Percentiles rank a stretch among this genome's conserved stretches.
Evolutionary conservation across 2,329 filamentous ascomycete genomes (phyloP).

Genomic region (Endocalyx cinctus): DNA sequence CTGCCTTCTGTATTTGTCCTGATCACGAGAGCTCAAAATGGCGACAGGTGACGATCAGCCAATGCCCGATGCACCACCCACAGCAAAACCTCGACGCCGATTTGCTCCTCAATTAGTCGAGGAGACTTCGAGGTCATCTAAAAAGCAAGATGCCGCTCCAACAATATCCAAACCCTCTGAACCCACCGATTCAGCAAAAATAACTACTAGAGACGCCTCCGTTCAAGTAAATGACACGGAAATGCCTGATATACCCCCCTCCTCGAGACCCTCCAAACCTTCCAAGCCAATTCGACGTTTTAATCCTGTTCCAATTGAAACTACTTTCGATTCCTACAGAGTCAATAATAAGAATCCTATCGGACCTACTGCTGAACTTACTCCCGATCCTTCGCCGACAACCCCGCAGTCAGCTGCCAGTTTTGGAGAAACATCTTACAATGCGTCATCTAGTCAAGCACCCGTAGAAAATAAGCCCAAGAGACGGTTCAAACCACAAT

Average conservation of each 20-base stretch:
- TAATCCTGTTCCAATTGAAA: conserved; percentile 67
- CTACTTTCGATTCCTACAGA: conserved; percentile 58
- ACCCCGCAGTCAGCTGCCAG: conserved; percentile 35
- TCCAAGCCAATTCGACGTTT: conserved; percentile 46
- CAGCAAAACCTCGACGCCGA: conserved; percentile 24
- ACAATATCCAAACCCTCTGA: conserved; percentile 10
- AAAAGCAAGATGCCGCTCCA: conserved; percentile 8
- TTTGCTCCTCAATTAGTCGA: conserved; percentile 31
- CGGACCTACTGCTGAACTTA: conserved; percentile 54
- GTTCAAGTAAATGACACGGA: conserved; percentile 23
- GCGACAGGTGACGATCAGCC: conserved; percentile 19
- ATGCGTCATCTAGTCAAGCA: conserved; percentile 16
- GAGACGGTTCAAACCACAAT: conserved; percentile 67
- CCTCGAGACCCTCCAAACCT: conserved; percentile 5
- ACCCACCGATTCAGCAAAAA: conserved; percentile 13
- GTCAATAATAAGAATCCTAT: conserved; percentile 33
- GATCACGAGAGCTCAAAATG: conserved; percentile 12
- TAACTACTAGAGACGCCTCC: conserved; percentile 23
- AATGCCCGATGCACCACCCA: conserved; percentile 19
- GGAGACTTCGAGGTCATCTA: conserved; percentile 25
- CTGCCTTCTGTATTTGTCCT: too few relatives aligned
- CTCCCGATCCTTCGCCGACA: conserved; percentile 49
- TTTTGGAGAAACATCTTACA: conserved; percentile 8
- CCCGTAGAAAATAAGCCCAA: conserved; percentile 26
- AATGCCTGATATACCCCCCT: conserved; percentile 19